Percentiles rank a stretch among this genome's conserved stretches.
These are phyloP conservation scores for Salix caprea DNA, from an alignment of 345 rosid genomes.

Conservation along the genomic window DNA sequence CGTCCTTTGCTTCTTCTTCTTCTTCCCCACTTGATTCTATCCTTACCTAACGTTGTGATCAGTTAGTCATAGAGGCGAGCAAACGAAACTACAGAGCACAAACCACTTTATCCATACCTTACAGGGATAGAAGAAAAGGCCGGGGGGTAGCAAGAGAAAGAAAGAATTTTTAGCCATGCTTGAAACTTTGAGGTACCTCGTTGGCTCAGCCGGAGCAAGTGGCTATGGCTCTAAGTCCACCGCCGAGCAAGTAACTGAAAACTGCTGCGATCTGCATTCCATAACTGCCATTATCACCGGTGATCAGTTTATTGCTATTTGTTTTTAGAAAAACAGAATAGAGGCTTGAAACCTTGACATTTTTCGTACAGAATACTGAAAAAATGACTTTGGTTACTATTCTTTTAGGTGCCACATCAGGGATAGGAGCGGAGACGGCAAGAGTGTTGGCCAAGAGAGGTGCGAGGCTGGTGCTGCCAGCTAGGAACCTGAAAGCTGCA, in stretches of 20 bases:
- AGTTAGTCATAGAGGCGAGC: neutral
- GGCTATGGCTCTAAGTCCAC: conserved; percentile 91
- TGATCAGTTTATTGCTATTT: conserved; percentile 7
- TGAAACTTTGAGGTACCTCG: conserved; percentile 62
- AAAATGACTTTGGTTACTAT: neutral
- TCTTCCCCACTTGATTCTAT: neutral
- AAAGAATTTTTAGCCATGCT: conserved; percentile 40
- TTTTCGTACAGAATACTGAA: neutral
- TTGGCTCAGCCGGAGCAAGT: conserved; percentile 73
- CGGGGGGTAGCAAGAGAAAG: neutral
- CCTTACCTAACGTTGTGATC: neutral
- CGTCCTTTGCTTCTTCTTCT: neutral
- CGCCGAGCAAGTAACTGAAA: conserved; percentile 70
- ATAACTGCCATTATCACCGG: conserved; percentile 88
- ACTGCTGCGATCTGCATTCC: conserved; percentile 50
- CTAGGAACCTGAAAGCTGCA: conserved; percentile 70
- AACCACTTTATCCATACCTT: neutral
- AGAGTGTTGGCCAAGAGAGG: conserved; percentile 76
- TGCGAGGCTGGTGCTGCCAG: conserved; percentile 76
- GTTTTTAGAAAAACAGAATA: neutral
- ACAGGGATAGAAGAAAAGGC: neutral
- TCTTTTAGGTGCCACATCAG: conserved; percentile 80
- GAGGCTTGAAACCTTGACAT: neutral
- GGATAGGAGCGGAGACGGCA: conserved; percentile 96
- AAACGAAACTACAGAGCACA: neutral